Evolutionary conservation across 169 alveolate species (phyloP).

Genomic region (Cryptosporidium bovis): DNA sequence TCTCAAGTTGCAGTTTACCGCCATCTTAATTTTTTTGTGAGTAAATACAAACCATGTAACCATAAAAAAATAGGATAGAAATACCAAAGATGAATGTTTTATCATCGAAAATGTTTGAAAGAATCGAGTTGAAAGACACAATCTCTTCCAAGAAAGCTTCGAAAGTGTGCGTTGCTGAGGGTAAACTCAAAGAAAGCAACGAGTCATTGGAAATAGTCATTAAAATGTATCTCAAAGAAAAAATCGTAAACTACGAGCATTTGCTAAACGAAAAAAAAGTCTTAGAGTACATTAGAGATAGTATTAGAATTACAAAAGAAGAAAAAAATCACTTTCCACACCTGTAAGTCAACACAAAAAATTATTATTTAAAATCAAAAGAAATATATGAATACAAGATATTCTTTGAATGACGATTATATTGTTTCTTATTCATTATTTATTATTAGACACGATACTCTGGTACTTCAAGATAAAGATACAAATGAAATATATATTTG

Average conservation of each 20-base stretch:
- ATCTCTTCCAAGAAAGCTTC: constrained; percentile 12
- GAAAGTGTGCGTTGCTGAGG: constrained; percentile 39
- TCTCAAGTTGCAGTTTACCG: too few relatives aligned
- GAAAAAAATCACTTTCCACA: constrained; percentile 2
- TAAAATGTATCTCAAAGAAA: constrained; percentile 62
- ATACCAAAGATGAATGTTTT: constrained; percentile 9
- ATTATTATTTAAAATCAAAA: too few relatives aligned
- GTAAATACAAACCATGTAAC: too few relatives aligned
- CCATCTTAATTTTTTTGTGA: too few relatives aligned
- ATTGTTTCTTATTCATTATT: not conserved
- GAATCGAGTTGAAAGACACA: not conserved
- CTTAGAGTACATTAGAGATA: constrained; percentile 32
- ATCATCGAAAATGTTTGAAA: constrained; percentile 28
- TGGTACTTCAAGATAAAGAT: constrained; percentile 22
- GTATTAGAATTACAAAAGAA: not conserved
- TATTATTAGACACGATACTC: constrained; percentile 25
- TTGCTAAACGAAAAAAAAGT: constrained; percentile 50
- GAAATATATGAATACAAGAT: too few relatives aligned
- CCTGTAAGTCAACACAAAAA: constrained; percentile 29
- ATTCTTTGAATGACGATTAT: too few relatives aligned
- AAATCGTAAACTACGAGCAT: constrained; percentile 15
- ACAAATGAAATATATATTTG: constrained; percentile 13
- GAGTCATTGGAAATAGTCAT: not conserved
- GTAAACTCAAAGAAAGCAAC: not conserved
- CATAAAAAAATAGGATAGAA: too few relatives aligned